Evolutionary conservation across 2,329 filamentous ascomycete genomes (phyloP).

Genomic region (Penicillium expansum): DNA sequence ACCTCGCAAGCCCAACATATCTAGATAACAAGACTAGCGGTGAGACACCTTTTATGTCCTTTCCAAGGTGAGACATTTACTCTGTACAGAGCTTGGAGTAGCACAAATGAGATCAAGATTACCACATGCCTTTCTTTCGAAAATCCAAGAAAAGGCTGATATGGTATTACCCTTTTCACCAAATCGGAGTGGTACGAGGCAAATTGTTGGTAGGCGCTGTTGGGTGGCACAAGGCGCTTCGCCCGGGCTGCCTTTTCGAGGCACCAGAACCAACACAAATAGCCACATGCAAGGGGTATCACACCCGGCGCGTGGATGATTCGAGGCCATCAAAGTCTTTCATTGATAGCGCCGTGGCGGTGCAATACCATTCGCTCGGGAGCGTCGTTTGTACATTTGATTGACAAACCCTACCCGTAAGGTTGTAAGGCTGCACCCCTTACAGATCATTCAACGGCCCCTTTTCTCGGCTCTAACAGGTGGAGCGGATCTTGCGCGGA

Average conservation of each 20-base stretch:
- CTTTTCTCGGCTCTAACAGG: background rate
- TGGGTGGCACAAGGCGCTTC: background rate
- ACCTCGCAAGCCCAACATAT: too few species aligned
- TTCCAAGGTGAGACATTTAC: background rate
- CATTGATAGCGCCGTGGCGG: background rate
- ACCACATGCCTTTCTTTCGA: background rate
- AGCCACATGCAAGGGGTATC: background rate
- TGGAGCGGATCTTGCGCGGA: background rate
- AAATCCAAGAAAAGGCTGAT: background rate
- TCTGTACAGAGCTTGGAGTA: too few species aligned
- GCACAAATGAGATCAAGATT: background rate
- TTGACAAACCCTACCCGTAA: too few species aligned
- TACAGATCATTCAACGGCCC: background rate
- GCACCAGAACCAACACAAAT: background rate
- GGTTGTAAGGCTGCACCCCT: background rate
- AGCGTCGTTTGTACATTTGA: too few species aligned
- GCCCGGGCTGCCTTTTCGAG: background rate
- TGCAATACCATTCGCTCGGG: too few species aligned
- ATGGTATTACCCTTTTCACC: too few species aligned
- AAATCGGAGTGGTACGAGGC: background rate
- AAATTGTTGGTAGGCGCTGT: background rate
- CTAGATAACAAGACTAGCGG: background rate
- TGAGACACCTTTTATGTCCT: background rate
- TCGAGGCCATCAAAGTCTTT: background rate
- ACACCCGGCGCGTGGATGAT: background rate